Evolutionary conservation across 2,329 filamentous ascomycete species (phyloP).

Genomic region (Emericellopsis cladophorae): DNA sequence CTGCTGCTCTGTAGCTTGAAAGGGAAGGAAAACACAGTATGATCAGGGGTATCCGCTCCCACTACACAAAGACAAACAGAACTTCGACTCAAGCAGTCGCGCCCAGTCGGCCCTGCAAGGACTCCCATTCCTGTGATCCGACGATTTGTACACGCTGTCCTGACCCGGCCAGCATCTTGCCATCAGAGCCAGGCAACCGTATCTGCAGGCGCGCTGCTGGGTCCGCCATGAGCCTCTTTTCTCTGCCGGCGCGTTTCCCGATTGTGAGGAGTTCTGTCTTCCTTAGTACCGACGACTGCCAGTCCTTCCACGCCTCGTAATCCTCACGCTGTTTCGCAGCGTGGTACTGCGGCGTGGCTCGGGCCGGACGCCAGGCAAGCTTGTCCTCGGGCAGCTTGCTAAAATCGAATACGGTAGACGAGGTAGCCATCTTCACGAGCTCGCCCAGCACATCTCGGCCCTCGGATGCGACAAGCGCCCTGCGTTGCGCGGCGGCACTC

Average conservation of each 20-base stretch:
- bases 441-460: conserved; percentile 51
- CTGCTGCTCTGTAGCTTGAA: background rate
- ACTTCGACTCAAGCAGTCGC: conserved; percentile 11
- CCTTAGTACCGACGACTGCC: conserved; percentile 40
- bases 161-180: conserved; percentile 26
- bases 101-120: conserved; percentile 29
- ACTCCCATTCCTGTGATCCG: conserved; percentile 42
- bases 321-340: conserved; percentile 54
- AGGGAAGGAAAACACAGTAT: background rate
- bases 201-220: conserved; percentile 37
- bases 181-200: conserved; percentile 30
- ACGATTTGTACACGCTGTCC: conserved; percentile 34
- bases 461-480: conserved; percentile 42
- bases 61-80: background rate
- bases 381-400: conserved; percentile 41
- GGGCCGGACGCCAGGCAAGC: conserved; percentile 53
- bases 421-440: conserved; percentile 47
- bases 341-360: conserved; percentile 51
- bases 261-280: conserved; percentile 28
- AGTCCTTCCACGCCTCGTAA: conserved; percentile 47
- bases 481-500: conserved; percentile 33
- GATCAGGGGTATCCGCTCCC: conserved; percentile 2
- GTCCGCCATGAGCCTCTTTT: conserved; percentile 11
- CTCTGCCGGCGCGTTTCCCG: conserved; percentile 3
- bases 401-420: conserved; percentile 48